Base-by-base conservation (phyloP, 768 basidiomycete genomes). In the Dentipellis fragilis region DNA sequence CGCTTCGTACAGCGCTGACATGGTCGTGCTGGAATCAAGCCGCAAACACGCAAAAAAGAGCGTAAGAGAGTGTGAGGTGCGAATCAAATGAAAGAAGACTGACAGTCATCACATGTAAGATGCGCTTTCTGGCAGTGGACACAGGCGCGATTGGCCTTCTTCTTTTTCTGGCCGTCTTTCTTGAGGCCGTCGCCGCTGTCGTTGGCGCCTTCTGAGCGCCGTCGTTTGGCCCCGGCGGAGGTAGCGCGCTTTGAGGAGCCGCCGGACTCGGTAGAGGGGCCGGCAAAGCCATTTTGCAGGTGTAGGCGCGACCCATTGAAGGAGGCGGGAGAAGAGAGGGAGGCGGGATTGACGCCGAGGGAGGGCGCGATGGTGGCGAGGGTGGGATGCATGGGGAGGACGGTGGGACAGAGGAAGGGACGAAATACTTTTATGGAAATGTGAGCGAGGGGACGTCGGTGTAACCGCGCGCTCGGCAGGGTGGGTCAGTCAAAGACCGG, bases 51-150 rank as follows among this genome's bases (percentile, higher is more conserved):
- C 19, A 3, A 57, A 38, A 49, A 57, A 52, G 54, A 55, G 51
- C 45, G 58, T 22, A 67, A 64, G 63, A 64, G 58, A 36, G 8
- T 11, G 42, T 12, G 59, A 34, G 54, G 23, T 37, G 51, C 40
- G 21, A 49, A 55, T 22, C n/a, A 11, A 52, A 14, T 23, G 37
- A 52, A 54, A 55, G 56, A 50, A 63, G 38, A 81, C 89, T 68
- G 66, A 96, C 95, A 84, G 66, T 97, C 95, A 69, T 98, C 94
- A 69, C 95, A 98, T n/a, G 95, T 98, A 62, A 98, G 75, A 70
- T 98, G 95, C 2, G 93, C 93, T 69, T 93, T 95, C 72, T 97
- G 94, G 69, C 95, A 98, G 63, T 92, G 89, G 59, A 89, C 86
- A 67, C 95, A 98, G 49, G 95, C 95, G 49, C 93, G 82, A 63